Conservation (phyloP, 1,284 basidiomycete genomes). For the Phellinidium pouzarii region DNA sequence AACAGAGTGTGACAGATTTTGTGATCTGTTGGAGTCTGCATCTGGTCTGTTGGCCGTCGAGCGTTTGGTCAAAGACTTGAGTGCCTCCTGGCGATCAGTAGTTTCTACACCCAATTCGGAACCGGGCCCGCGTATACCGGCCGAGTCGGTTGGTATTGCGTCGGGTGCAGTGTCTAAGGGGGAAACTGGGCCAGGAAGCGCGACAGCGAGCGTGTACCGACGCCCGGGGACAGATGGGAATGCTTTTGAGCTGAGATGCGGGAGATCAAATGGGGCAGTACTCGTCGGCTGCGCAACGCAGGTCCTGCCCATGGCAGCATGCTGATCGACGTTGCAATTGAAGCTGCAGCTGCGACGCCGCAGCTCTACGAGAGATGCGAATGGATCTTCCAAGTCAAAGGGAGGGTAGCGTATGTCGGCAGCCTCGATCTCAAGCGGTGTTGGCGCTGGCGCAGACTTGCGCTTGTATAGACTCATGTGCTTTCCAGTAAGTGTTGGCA, state of each 20-base stretch:
- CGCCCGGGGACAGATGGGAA: constrained; percentile 9
- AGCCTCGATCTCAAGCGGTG: constrained; percentile 8
- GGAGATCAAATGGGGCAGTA: constrained; percentile 15
- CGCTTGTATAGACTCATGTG: constrained; percentile 11
- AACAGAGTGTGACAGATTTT: background rate
- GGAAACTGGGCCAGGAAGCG: constrained; percentile 10
- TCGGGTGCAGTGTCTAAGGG: constrained; percentile 3
- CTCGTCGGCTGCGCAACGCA: background rate
- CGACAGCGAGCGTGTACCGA: constrained; percentile 16
- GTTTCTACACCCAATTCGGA: background rate
- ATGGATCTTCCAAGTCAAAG: constrained; percentile 18
- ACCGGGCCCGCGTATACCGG: background rate
- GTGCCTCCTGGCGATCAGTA: constrained; percentile 2
- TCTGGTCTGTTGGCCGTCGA: background rate
- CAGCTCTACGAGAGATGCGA: constrained; percentile 17
- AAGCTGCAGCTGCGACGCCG: constrained; percentile 14
- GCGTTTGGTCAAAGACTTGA: constrained; percentile 1
- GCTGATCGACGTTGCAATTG: background rate
- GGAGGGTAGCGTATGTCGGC: constrained; percentile 17
- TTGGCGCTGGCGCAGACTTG: constrained; percentile 11
- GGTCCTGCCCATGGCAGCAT: background rate
- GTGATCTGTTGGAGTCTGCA: constrained; percentile 2
- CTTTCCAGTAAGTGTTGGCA: constrained; percentile 2
- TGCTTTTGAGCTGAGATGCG: constrained; percentile 7
- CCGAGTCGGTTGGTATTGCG: background rate